Evolutionary conservation across 2,329 filamentous ascomycete species (phyloP), one percentile per base, ranked within the genome.

Genomic region (Dothistroma septosporum): DNA sequence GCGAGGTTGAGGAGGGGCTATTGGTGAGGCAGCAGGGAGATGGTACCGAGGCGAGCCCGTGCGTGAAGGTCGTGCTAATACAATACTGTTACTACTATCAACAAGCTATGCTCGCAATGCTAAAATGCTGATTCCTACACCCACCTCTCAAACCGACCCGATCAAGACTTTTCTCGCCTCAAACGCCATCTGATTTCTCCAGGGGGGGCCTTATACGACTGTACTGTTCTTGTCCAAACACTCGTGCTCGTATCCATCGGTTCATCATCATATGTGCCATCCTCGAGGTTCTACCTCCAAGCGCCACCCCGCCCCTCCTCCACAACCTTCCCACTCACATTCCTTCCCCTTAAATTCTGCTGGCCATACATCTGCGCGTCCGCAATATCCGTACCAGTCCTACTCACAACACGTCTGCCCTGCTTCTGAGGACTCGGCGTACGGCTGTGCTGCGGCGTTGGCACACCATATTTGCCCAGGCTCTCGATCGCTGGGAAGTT

Each of bases 301-400:
- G 37, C 4, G 33, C 65, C 68, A 28, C 76, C 84, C 52, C 82
- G 77, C 1, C 89, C 89, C 72, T 92, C 89, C 72, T 92, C 89
- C 0, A 82, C 88, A 58, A 86, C 75, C 78, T 89, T 90, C 0
- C 89, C 89, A 70, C 88, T 91, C 2, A 90, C 87, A 62, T 88
- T 85, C 50, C 87, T 77, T 19, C 75, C 77, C 63, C 59, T 74
- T 33, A 55, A 70, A 56, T 61, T 72, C 72, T 74, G 53, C 44
- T 61, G 33, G 37, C 54, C 50, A 65, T 61, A 62, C 47, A 75
- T 61, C 67, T 57, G 70, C 68, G 64, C 67, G 58, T 76, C 77
- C 21, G 74, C 71, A 58, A 79, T 76, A 55, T 82, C 80, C 3
- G 79, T 76, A 4, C 80, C 80, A 4, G 74, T 76, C 41, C 79